Evolutionary conservation across 495 filamentous ascomycete genomes (phyloP), one percentile per base, ranked within the genome.

Genomic region (Lophium mytilinum): DNA sequence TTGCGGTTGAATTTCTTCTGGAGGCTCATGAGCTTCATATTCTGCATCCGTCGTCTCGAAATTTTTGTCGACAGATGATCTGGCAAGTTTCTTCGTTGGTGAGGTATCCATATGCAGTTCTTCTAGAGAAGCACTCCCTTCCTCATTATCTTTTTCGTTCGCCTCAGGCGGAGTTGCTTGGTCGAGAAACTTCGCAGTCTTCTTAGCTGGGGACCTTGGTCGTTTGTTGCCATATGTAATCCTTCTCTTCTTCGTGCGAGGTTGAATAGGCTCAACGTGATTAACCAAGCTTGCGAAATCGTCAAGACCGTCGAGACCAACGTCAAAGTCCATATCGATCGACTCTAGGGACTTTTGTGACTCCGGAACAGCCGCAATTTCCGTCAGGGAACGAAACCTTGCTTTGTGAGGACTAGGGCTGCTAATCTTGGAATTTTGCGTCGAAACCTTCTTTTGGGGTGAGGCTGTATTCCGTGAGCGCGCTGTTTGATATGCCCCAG

Each of bases 281-380:
- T 49, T 34, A 1, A 61, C 10, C 10, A 40, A 37, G 1, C 12
- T 30, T 24, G 33, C 37, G 15, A 57, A 19, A 1, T 61, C 53
- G 14, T 55, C 54, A 17, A 58, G 34, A 5, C 68, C 69, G 33
- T 55, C 60, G 2, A 62, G 65, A 12, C 63, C 45, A 6, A 70
- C 34, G 46, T 69, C 62, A 24, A 48, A 14, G 21, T 48, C 45
- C 7, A 69, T 50, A 46, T 69, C 66, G n/a, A 67, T 24, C 35
- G 67, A 57, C 9, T 56, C 48, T 2, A 56, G 30, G 7, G 61
- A 55, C 9, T 54, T 52, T 12, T 64, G 64, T 7, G 64, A 65
- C 1, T 60, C 57, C 1, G 68, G 59, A 45, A 66, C 60, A n/a
- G 64, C 66, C 15, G 70, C 70, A 47, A 74, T 71, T 10, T 70